These are phyloP conservation scores for Amphicarpaea edgeworthii DNA, from an alignment of 306 rosid genomes.

Conservation along the genomic window DNA sequence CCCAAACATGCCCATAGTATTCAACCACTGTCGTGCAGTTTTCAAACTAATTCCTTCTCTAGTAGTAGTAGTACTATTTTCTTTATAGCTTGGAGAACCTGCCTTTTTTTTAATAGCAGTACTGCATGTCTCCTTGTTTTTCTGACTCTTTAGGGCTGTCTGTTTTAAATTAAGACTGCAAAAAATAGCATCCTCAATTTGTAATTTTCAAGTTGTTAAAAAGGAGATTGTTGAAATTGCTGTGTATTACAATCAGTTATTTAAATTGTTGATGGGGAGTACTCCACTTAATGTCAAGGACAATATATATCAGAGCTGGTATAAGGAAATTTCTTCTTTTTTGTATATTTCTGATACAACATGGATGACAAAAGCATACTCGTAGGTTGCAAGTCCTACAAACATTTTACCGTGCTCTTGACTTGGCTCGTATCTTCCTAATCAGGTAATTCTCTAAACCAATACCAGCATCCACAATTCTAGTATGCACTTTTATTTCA, in stretches of 20 bases:
- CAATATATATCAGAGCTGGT: too few species aligned
- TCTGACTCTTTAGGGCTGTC: too few species aligned
- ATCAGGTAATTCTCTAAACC: slow-evolving; percentile 77
- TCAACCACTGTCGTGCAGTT: too few species aligned
- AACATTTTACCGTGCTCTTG: slow-evolving; percentile 41
- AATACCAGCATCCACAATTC: slow-evolving; percentile 69
- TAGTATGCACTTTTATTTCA: slow-evolving; percentile 61
- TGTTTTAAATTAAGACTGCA: too few species aligned
- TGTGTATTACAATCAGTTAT: not conserved
- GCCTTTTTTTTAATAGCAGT: too few species aligned
- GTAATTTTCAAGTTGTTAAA: not conserved
- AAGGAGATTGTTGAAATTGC: not conserved
- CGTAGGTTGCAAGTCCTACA: too few species aligned
- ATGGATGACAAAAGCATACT: not conserved
- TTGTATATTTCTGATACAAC: not conserved
- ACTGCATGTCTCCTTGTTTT: too few species aligned
- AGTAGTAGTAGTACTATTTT: too few species aligned
- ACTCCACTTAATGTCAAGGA: not conserved
- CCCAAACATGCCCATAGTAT: too few species aligned
- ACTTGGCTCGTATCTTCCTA: slow-evolving; percentile 51
- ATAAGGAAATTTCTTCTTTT: not conserved
- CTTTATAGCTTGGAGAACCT: too few species aligned
- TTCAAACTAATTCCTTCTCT: too few species aligned
- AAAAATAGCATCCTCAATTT: not conserved
- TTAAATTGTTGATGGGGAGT: not conserved